Evolutionary conservation across 768 basidiomycete genomes (phyloP), one percentile per base, ranked within the genome.

Genomic region (Trametes cubensis): DNA sequence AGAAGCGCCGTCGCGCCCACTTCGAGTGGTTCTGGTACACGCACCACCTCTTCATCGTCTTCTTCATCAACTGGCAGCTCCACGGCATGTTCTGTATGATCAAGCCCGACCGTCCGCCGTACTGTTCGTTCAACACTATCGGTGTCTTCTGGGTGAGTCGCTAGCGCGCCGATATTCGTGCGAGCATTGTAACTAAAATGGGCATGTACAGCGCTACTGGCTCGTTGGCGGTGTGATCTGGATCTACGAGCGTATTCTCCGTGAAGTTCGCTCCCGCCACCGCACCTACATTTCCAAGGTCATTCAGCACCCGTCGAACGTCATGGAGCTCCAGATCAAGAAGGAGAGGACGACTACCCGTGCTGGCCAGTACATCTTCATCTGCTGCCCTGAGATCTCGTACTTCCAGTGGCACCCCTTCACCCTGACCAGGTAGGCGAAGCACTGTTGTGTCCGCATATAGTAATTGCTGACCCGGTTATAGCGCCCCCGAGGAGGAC

Each of bases 391-490:
- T 10, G 91, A 94, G 75, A 80, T 98, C 48, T 93, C 90, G 20
- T 96, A 94, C 78, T 95, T 90, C 81, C 94, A 97, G 73, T 98
- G 94, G 91, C 95, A 98, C 71, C 94, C 95, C 10, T 97, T 97
- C 82, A 96, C 95, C 17, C 84, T 97, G 62, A 96, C 94, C 38
- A 89, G 87, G 87, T 86, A 55, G 20, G 76, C 73, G 20, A 17
- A 21, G 23, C 45, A 34, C 34, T 20, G n/a, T 5, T 48, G 23
- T 14, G 20, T 52, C 25, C 50, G 17, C 41, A 53, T 30, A n/a
- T 39, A 38, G 39, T n/a, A 2, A 30, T 41, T n/a, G 14, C 56
- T 61, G 14, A 57, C 50, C 28, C 20, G 28, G 18, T 23, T 50
- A 55, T 60, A 92, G 90, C 67, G 94, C 95, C 0, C 95, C 95